Percentiles rank a stretch among this genome's conserved stretches.
phyloP scores from a whole-genome alignment of 1,284 basidiomycete genomes.

The Malassezia obtusa region DNA sequence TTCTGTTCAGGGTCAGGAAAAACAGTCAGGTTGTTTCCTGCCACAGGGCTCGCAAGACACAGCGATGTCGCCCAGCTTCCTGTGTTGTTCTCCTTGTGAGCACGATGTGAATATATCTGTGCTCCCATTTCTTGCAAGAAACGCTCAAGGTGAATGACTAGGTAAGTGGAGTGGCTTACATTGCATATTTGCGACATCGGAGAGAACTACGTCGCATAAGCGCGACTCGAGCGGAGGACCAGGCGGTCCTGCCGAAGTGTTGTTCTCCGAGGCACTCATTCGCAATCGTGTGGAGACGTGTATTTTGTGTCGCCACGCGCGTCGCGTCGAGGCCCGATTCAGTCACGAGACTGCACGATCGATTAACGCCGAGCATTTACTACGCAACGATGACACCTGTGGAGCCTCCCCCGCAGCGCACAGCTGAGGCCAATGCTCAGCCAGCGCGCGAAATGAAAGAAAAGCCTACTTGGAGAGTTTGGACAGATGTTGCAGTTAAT shows the following conservation, averaged over 20 bases:
- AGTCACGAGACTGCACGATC: not conserved
- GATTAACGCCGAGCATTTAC: too few species aligned
- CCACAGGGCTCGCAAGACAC: conserved; percentile 7
- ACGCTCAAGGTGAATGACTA: conserved; percentile 11
- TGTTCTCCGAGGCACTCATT: not conserved
- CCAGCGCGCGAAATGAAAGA: conserved; percentile 1
- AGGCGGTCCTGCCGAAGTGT: not conserved
- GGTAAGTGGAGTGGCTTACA: not conserved
- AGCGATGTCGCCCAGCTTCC: not conserved
- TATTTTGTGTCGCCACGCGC: not conserved
- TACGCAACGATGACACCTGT: not conserved
- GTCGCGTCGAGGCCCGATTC: not conserved
- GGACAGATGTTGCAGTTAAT: conserved; percentile 13
- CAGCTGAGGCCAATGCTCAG: not conserved
- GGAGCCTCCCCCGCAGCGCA: conserved; percentile 7
- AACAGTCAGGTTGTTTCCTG: conserved; percentile 1
- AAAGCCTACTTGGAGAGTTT: not conserved
- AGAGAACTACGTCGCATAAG: conserved; percentile 12
- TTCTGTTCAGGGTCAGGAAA: not conserved
- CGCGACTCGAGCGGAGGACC: conserved; percentile 2
- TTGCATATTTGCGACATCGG: conserved; percentile 6
- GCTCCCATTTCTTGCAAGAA: conserved; percentile 10
- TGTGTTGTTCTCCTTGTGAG: not conserved
- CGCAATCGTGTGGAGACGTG: conserved; percentile 1
- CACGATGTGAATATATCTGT: conserved; percentile 6